Evolutionary conservation across 225 moss, liverwort and hornwort species (phyloP).

Genomic region (Sphagnum contortum): DNA sequence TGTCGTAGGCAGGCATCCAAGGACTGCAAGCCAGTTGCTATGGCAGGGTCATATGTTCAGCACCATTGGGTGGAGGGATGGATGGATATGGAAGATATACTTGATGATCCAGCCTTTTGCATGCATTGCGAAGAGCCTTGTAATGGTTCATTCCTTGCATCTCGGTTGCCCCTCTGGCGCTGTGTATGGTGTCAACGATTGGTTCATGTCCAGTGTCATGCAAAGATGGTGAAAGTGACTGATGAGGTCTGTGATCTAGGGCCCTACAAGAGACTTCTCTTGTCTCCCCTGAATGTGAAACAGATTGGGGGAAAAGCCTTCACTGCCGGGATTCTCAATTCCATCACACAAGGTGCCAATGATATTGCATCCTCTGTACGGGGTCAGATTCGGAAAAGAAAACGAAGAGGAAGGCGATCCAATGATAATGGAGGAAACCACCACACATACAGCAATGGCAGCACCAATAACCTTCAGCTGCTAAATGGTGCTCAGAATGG

Average conservation of each 20-base stretch:
- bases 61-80: conserved; percentile 60
- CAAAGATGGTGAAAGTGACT: conserved; percentile 18
- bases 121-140: conserved; percentile 50
- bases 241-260: conserved; percentile 36
- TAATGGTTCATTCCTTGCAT: conserved; percentile 41
- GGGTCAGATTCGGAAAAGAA: conserved; percentile 20
- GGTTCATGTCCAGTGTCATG: conserved; percentile 44
- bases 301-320: conserved; percentile 17
- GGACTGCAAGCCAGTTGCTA: conserved; percentile 38
- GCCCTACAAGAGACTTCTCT: conserved; percentile 23
- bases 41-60: conserved; percentile 24
- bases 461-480: background rate
- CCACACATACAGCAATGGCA: conserved; percentile 1
- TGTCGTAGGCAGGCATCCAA: conserved; percentile 26
- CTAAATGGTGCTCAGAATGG: conserved; percentile 7
- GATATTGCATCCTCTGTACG: conserved; percentile 28
- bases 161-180: conserved; percentile 38
- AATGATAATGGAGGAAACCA: conserved; percentile 4
- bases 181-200: conserved; percentile 55
- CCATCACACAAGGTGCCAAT: conserved; percentile 37
- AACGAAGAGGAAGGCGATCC: conserved; percentile 15
- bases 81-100: conserved; percentile 53
- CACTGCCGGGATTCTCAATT: conserved; percentile 15
- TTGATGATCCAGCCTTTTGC: conserved; percentile 37
- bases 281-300: conserved; percentile 33